Evolutionary conservation across 257 asterid genomes (phyloP), one percentile per base, ranked within the genome.

Genomic region (Solanum tarapatanum): DNA sequence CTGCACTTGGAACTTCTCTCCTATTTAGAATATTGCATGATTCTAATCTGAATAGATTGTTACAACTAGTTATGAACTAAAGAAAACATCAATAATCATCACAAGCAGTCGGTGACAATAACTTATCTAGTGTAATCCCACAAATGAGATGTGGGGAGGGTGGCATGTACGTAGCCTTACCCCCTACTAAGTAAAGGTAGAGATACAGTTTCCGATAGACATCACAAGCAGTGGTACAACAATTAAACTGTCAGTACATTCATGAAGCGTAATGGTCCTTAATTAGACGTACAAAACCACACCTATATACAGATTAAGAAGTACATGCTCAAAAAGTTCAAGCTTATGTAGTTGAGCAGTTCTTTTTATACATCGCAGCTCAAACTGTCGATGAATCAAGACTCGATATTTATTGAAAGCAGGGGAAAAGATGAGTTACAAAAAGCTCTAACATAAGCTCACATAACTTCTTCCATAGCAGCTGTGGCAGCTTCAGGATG

Each of bases 401-500:
- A 41, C 70, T 64, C 60, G 73, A 84, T 64, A 26, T 84, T 88
- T 88, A 89, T 89, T 87, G 79, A 68, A 87, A 89, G 9, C 36
- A 74, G 73, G 21, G 72, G 37, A 80, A 82, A 84, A 77, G 36
- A 68, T 24, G 33, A 70, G 77, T 41, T 86, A 86, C 37, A 36
- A 84, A 69, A 86, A 85, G 77, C 36, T 28, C 86, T 43, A 75
- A 48, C 36, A 11, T 75, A 16, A 72, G 72, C 24, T 79, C 35
- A 86, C 58, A 70, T 30, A 84, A 86, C 82, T 48, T 74, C 82
- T 72, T 76, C 90, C 33, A 84, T 43, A 45, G 28, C 80, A 16
- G 73, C 85, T 32, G 91, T 26, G 77, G 70, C 90, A 45, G 83
- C 89, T 88, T 91, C 93, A 2, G 95, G 96, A 89, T 93, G 94